Conservation (phyloP, 2,329 filamentous ascomycete species). For the Pseudogymnoascus sp. region DNA sequence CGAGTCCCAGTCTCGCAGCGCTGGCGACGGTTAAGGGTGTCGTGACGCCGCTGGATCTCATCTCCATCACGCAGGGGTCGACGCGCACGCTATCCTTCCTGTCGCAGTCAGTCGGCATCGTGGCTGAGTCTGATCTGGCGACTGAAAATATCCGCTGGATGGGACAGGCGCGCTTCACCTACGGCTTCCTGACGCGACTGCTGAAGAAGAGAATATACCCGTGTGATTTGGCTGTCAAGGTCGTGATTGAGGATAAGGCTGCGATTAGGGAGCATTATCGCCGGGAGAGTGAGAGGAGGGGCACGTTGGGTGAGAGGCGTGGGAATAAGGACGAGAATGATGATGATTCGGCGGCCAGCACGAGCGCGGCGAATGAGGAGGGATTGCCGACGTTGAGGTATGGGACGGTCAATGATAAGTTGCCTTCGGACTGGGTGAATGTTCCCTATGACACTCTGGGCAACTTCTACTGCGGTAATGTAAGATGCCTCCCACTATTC, state of each 20-base stretch:
- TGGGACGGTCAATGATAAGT: conserved; percentile 68
- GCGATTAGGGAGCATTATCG: conserved; percentile 68
- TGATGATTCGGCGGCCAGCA: conserved; percentile 27
- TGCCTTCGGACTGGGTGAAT: conserved; percentile 72
- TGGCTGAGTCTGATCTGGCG: conserved; percentile 82
- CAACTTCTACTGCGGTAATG: conserved; percentile 90
- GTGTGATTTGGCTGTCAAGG: conserved; percentile 79
- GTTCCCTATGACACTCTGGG: conserved; percentile 70
- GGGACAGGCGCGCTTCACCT: conserved; percentile 77
- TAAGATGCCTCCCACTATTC: conserved; percentile 33
- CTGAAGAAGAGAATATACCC: conserved; percentile 74
- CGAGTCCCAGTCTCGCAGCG: conserved; percentile 66
- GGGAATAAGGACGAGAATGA: conserved; percentile 26
- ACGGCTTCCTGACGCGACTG: conserved; percentile 72
- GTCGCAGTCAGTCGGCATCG: conserved; percentile 80
- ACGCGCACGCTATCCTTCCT: conserved; percentile 75
- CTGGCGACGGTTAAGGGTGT: conserved; percentile 82
- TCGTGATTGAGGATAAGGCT: conserved; percentile 69
- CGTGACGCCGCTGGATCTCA: conserved; percentile 74
- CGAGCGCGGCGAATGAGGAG: conserved; percentile 27
- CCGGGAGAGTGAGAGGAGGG: conserved; percentile 32
- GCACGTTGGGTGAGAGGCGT: conserved; percentile 23
- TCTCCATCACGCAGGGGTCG: conserved; percentile 78
- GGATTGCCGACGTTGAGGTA: conserved; percentile 69
- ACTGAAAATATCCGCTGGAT: conserved; percentile 94